Evolutionary conservation across 2,329 filamentous ascomycete genomes (phyloP).

Genomic region (Hymenoscyphus fraxineus): DNA sequence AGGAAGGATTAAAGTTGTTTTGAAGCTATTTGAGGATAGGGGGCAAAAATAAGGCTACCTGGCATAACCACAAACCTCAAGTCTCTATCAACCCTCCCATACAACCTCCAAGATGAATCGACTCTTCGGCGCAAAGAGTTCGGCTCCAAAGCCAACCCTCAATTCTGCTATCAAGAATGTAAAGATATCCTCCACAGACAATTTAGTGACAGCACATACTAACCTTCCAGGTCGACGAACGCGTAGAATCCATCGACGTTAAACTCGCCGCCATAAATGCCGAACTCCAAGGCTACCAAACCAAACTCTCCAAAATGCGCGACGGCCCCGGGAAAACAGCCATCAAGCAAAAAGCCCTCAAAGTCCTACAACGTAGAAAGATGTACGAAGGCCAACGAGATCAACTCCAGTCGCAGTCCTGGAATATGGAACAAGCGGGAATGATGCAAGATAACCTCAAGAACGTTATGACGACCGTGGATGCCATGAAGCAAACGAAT

Average conservation of each 20-base stretch:
- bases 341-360: constrained; percentile 90
- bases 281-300: constrained; percentile 83
- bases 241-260: constrained; percentile 84
- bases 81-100: neutral
- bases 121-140: constrained; percentile 84
- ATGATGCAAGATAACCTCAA: constrained; percentile 99
- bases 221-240: constrained; percentile 62
- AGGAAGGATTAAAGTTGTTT: neutral
- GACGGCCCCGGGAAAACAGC: constrained; percentile 91
- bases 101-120: constrained; percentile 70
- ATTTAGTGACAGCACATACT: constrained; percentile 14
- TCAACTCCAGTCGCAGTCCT: constrained; percentile 88
- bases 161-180: constrained; percentile 79
- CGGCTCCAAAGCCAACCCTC: constrained; percentile 85
- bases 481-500: constrained; percentile 95
- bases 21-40: neutral
- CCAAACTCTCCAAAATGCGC: constrained; percentile 86
- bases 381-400: constrained; percentile 93
- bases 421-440: constrained; percentile 98
- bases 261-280: constrained; percentile 90
- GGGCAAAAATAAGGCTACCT: neutral
- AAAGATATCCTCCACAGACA: constrained; percentile 27
- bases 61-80: neutral
- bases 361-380: constrained; percentile 88
- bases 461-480: constrained; percentile 97